phyloP scores from a whole-genome alignment of 768 basidiomycete species.

The Pleurotus citrinopileatus region DNA sequence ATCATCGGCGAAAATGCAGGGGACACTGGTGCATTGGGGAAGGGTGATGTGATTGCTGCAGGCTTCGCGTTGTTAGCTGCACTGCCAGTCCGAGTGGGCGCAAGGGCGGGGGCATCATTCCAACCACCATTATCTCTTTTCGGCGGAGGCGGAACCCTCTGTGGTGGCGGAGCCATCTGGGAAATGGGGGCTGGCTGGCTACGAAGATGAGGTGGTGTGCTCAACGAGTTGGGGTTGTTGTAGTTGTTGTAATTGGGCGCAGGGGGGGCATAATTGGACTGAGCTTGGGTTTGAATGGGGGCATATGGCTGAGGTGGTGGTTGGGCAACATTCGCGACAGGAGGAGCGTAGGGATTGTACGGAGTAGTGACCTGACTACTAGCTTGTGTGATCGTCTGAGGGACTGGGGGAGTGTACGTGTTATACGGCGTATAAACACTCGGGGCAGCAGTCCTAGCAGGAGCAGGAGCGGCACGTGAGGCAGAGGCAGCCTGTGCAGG shows the following conservation, averaged over 20 bases:
- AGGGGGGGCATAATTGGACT: background rate
- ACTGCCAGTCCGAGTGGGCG: slow-evolving; percentile 45
- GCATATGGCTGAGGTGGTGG: background rate
- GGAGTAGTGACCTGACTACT: background rate
- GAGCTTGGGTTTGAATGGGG: background rate
- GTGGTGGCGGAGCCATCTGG: slow-evolving; percentile 25
- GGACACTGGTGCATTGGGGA: slow-evolving; percentile 64
- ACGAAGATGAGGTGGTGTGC: slow-evolving; percentile 40
- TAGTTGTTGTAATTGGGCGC: background rate
- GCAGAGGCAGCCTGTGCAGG: slow-evolving; percentile 1
- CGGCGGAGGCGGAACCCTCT: slow-evolving; percentile 41
- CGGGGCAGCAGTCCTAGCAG: background rate
- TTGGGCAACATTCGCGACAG: background rate
- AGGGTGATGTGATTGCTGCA: slow-evolving; percentile 80
- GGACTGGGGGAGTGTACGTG: background rate
- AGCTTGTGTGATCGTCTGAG: background rate
- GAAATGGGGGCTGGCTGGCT: slow-evolving; percentile 29
- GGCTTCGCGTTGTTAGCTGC: slow-evolving; percentile 52
- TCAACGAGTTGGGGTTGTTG: slow-evolving; percentile 22
- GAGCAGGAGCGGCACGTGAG: slow-evolving; percentile 18
- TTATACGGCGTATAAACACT: background rate
- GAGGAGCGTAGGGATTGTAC: slow-evolving; percentile 13
- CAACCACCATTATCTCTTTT: slow-evolving; percentile 80
- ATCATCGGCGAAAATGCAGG: slow-evolving; percentile 39
- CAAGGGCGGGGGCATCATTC: slow-evolving; percentile 81